Base-by-base conservation (phyloP, 2,329 filamentous ascomycete genomes). In the Fusarium euwallaceae region DNA sequence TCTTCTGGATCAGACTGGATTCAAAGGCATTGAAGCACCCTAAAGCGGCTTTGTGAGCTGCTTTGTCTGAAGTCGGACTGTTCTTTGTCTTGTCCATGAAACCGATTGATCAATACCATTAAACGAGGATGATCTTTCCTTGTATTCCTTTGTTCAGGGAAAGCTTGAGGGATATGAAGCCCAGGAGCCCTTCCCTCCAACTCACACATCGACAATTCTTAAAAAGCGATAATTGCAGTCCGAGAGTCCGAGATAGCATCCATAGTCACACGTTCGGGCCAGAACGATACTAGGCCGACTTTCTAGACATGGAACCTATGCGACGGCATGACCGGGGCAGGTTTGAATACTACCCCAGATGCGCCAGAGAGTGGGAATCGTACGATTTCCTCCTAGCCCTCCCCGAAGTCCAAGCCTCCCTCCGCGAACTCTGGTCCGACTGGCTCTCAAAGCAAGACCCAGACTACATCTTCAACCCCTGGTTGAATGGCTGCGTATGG, bases 361-460 rank as follows among this genome's bases (percentile, higher is more conserved):
- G 17, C 14, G 4, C 12, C n/a, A 6, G n/a, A 22, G 7, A 20
- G 6, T 59, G 56, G 56, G 20, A n/a, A 12, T 8, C 9, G 29
- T 20, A n/a, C 4, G 14, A 20, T 8, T 16, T 22, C 9, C 36
- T 20, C 16, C 34, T 70, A 11, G 6, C 36, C 17, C 17, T 17
- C 3, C 48, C 60, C 0, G 22, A 45, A 0, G 24, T 63, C 48
- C 9, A 29, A 5, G 32, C 24, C 10, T 66, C 69, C 7, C 62
- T 67, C 6, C 14, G 43, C 1, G 70, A 74, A 17, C 63, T 72
- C 22, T 70, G 58, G 64, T 16, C 45, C 14, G 72, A 68, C 16
- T 72, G 59, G 56, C 61, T 69, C 20, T 58, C 41, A 1, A 20
- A 39, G 2, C 61, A 62, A 6, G 5, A 20, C 22, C 10, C n/a